A percentile compares a stretch with the other conserved stretches of the same genome.
Conservation (phyloP, 371 early-diverging fungal species). For the Rhizomucor pusillus region DNA sequence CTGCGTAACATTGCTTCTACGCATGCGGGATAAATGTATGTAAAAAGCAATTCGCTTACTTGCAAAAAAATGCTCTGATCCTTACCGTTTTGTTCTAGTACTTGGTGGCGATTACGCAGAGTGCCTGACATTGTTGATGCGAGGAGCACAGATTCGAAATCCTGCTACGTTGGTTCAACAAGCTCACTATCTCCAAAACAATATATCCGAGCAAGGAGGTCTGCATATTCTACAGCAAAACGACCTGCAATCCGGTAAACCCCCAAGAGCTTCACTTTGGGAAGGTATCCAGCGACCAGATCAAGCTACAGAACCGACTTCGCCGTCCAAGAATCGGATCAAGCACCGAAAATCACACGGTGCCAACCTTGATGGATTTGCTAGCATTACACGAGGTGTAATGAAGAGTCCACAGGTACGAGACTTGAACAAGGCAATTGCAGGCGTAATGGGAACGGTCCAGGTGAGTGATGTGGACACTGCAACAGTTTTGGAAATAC, state of each 20-base stretch:
- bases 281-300: slow-evolving; percentile 17
- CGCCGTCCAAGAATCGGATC: slow-evolving; percentile 6
- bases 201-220: slow-evolving; percentile 49
- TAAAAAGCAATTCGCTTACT: neutral
- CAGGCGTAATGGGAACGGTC: slow-evolving; percentile 54
- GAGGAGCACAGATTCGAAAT: slow-evolving; percentile 60
- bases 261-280: slow-evolving; percentile 34
- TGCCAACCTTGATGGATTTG: slow-evolving; percentile 26
- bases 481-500: neutral
- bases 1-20: slow-evolving; percentile 71
- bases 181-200: slow-evolving; percentile 59
- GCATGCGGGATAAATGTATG: slow-evolving; percentile 77
- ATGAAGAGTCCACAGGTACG: slow-evolving; percentile 62
- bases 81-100: slow-evolving; percentile 39
- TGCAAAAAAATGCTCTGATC: neutral
- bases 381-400: slow-evolving; percentile 45
- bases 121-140: slow-evolving; percentile 77
- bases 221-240: slow-evolving; percentile 60
- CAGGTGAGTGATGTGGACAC: slow-evolving; percentile 28
- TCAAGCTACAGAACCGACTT: neutral
- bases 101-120: slow-evolving; percentile 73
- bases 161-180: slow-evolving; percentile 62
- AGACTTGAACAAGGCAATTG: slow-evolving; percentile 62
- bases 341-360: slow-evolving; percentile 24
- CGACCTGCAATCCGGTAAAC: slow-evolving; percentile 49